These are phyloP conservation scores for Nematodospora valgi DNA, from an alignment of 805 yeast genomes.

Conservation along the genomic window DNA sequence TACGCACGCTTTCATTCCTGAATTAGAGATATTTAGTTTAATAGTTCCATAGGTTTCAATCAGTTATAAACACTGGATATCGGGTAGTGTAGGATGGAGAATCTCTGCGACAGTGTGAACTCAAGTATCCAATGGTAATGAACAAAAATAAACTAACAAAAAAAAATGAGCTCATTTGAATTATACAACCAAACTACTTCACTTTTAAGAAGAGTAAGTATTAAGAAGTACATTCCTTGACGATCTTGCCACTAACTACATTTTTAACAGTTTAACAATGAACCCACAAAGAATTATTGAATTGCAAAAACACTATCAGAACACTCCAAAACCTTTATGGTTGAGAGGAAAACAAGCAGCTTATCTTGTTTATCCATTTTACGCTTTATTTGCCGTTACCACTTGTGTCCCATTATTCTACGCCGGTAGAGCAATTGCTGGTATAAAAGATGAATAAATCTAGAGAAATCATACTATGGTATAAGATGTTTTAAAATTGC, in stretches of 20 bases:
- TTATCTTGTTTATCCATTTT: slow-evolving; percentile 72
- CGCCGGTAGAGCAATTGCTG: slow-evolving; percentile 67
- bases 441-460: slow-evolving; percentile 51
- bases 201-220: too few relatives aligned
- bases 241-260: not conserved
- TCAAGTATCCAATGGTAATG: too few relatives aligned
- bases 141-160: too few relatives aligned
- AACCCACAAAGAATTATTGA: slow-evolving; percentile 47
- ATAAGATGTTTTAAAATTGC: not conserved
- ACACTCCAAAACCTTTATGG: slow-evolving; percentile 41
- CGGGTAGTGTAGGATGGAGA: too few relatives aligned
- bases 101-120: too few relatives aligned
- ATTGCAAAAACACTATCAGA: slow-evolving; percentile 44
- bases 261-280: slow-evolving; percentile 16
- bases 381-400: slow-evolving; percentile 66
- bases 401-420: slow-evolving; percentile 65
- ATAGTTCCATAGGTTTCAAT: too few relatives aligned
- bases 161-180: too few relatives aligned
- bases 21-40: too few relatives aligned
- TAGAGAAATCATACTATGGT: not conserved
- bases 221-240: not conserved
- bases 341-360: slow-evolving; percentile 52
- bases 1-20: too few relatives aligned
- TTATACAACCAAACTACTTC: too few relatives aligned
- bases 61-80: too few relatives aligned